Conservation (phyloP, 2,329 filamentous ascomycete genomes). For the Pyrenochaeta sp. region DNA sequence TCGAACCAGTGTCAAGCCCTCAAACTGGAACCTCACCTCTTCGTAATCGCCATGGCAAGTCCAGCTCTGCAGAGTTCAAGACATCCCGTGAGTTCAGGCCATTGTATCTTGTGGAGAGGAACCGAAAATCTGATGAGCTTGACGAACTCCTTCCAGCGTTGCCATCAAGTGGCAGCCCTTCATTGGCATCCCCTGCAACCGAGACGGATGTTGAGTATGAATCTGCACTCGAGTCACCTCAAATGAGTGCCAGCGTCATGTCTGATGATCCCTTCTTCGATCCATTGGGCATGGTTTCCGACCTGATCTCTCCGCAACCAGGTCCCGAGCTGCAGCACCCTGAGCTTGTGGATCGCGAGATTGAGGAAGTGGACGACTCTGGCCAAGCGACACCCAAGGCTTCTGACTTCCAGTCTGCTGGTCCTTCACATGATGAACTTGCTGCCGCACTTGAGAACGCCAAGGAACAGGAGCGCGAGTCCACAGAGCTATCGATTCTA, state of each 20-base stretch:
- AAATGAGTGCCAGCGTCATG: conserved; percentile 30
- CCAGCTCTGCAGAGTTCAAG: conserved; percentile 61
- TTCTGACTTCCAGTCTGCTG: conserved; percentile 50
- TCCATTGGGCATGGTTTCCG: conserved; percentile 21
- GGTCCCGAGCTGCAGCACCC: conserved; percentile 26
- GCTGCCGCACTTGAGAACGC: conserved; percentile 31
- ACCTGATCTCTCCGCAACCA: conserved; percentile 24
- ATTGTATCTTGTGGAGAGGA: conserved; percentile 79
- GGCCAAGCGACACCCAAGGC: conserved; percentile 74
- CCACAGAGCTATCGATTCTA: no score
- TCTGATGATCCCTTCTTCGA: conserved; percentile 34
- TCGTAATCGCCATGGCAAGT: conserved; percentile 53
- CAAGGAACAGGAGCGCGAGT: conserved; percentile 18
- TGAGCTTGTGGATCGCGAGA: conserved; percentile 36
- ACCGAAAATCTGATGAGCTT: conserved; percentile 41
- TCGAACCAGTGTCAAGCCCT: conserved; percentile 28
- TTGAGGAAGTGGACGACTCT: conserved; percentile 63
- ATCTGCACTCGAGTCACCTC: conserved; percentile 52
- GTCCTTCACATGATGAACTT: conserved; percentile 29
- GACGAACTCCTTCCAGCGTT: conserved; percentile 60
- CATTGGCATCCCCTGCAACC: conserved; percentile 41
- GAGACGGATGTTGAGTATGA: conserved; percentile 55
- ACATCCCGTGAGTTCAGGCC: conserved; percentile 75
- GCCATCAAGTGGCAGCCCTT: conserved; percentile 55
- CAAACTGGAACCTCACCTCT: conserved; percentile 52